A percentile compares a stretch with the other conserved stretches of the same genome.
phyloP scores from a whole-genome alignment of 2,329 filamentous ascomycete species.

The Aspergillus unguis region DNA sequence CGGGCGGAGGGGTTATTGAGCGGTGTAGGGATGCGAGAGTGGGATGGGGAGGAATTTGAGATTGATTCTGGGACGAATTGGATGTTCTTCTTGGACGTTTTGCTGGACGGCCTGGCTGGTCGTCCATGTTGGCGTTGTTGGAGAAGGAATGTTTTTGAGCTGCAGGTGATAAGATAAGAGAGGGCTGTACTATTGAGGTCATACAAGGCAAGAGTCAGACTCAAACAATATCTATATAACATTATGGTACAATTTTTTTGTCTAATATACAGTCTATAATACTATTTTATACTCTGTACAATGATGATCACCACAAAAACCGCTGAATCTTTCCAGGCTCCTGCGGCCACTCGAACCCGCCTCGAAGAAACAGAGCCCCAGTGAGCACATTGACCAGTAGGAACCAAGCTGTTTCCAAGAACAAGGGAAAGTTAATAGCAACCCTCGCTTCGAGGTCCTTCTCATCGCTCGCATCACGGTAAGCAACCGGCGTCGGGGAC shows the following conservation, averaged over 20 bases:
- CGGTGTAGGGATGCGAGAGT: slow-evolving; percentile 28
- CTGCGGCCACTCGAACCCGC: slow-evolving; percentile 26
- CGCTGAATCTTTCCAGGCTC: slow-evolving; percentile 53
- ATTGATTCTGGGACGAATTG: background rate
- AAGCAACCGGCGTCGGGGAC: slow-evolving; percentile 31
- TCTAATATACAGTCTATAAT: slow-evolving; percentile 10
- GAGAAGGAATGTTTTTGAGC: background rate
- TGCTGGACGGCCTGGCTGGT: slow-evolving; percentile 9
- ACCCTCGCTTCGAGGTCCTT: slow-evolving; percentile 27
- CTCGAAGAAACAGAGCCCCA: slow-evolving; percentile 23
- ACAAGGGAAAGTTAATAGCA: slow-evolving; percentile 28
- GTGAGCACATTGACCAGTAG: slow-evolving; percentile 42
- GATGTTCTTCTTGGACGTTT: slow-evolving; percentile 15
- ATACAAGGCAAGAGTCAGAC: too few relatives aligned
- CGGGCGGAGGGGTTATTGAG: slow-evolving; percentile 26
- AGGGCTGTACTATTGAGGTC: too few relatives aligned
- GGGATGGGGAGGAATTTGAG: background rate
- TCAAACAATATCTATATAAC: too few relatives aligned
- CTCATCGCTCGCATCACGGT: slow-evolving; percentile 24
- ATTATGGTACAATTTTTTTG: background rate
- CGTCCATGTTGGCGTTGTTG: slow-evolving; percentile 4
- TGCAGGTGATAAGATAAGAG: slow-evolving; percentile 4
- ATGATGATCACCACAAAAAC: slow-evolving; percentile 59
- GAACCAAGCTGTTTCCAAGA: slow-evolving; percentile 58
- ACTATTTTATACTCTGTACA: slow-evolving; percentile 1